Conservation (phyloP, 2,329 filamentous ascomycete species). For the Myriosclerotinia scirpicola region DNA sequence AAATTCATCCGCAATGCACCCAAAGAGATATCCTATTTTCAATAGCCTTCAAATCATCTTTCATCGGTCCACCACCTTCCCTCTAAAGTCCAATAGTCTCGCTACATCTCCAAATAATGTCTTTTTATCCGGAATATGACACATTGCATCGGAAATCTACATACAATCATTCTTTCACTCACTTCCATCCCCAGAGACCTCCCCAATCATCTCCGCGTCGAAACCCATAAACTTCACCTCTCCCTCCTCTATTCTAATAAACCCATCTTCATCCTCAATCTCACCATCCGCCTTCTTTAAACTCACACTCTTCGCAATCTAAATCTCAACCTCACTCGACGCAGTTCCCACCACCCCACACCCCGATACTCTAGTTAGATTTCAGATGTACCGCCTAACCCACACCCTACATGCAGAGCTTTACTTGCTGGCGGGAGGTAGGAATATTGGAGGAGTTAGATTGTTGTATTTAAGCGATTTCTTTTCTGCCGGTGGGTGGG, state of each 20-base stretch:
- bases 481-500: conserved; percentile 52
- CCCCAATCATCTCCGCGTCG: conserved; percentile 61
- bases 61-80: conserved; percentile 53
- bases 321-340: conserved; percentile 59
- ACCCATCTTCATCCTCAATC: conserved; percentile 42
- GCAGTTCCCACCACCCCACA: conserved; percentile 57
- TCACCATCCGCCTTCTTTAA: conserved; percentile 34
- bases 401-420: conserved; percentile 62
- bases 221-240: conserved; percentile 57
- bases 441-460: conserved; percentile 56
- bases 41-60: conserved; percentile 48
- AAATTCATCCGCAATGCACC: not conserved
- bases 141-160: conserved; percentile 63
- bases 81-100: conserved; percentile 49
- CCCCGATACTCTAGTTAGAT: too few species aligned
- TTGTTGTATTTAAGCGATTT: conserved; percentile 57
- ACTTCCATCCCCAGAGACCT: conserved; percentile 46
- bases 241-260: conserved; percentile 37
- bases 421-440: conserved; percentile 41
- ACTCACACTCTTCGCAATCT: conserved; percentile 55
- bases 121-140: conserved; percentile 59
- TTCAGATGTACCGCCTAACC: conserved; percentile 57
- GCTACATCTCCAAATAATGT: conserved; percentile 57
- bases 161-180: conserved; percentile 53
- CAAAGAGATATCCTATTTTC: conserved; percentile 46